Conservation (phyloP, 352 stramenopile genomes). For the Phytophthora pseudosyringae region DNA sequence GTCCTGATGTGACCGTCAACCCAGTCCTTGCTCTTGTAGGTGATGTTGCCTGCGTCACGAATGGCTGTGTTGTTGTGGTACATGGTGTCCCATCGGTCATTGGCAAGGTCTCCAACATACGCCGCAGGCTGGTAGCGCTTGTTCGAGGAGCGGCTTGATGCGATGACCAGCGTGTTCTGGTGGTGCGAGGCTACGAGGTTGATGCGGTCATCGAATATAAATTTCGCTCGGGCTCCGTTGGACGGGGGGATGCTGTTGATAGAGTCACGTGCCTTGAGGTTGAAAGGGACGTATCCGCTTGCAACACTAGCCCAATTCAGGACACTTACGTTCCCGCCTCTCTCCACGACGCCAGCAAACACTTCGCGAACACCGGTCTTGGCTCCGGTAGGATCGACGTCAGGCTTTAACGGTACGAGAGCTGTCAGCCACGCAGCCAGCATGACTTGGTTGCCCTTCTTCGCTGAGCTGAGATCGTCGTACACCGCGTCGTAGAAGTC, state of each 20-base stretch:
- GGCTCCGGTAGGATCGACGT: constrained; percentile 18
- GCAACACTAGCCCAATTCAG: constrained; percentile 59
- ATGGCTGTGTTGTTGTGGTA: constrained; percentile 49
- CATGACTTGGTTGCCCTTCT: constrained; percentile 33
- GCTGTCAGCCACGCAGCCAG: constrained; percentile 59
- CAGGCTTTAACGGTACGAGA: constrained; percentile 47
- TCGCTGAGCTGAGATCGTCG: constrained; percentile 40
- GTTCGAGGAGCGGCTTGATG: constrained; percentile 5
- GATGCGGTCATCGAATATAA: constrained; percentile 63
- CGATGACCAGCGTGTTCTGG: constrained; percentile 52
- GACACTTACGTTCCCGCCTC: constrained; percentile 45
- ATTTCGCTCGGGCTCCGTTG: constrained; percentile 22
- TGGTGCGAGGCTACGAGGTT: constrained; percentile 44
- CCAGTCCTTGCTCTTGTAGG: constrained; percentile 52
- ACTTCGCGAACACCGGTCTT: constrained; percentile 43
- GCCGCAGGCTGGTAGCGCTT: constrained; percentile 27
- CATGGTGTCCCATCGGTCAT: constrained; percentile 62
- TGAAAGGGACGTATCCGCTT: constrained; percentile 31
- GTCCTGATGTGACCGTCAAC: constrained; percentile 55
- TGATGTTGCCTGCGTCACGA: constrained; percentile 36
- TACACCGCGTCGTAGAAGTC: constrained; percentile 56
- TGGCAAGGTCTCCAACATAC: constrained; percentile 56
- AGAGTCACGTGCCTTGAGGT: constrained; percentile 41
- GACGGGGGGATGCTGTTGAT: constrained; percentile 40
- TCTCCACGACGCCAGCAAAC: constrained; percentile 35